phyloP scores from a whole-genome alignment of 2,329 filamentous ascomycete species.

The Ampelomyces quisqualis region DNA sequence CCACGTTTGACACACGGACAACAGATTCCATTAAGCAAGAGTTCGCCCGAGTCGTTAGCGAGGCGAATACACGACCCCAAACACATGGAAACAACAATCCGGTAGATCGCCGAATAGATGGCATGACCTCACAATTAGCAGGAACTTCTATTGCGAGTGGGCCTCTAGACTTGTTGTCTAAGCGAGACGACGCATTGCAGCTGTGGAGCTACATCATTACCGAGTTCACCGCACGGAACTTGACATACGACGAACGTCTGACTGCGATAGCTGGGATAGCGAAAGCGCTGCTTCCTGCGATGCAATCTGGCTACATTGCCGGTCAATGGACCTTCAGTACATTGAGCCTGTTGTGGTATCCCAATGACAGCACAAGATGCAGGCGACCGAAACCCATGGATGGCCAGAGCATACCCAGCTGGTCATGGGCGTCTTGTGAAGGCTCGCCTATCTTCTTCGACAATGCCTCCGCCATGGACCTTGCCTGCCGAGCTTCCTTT shows the following conservation, averaged over 20 bases:
- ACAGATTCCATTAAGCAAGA: slow-evolving; percentile 41
- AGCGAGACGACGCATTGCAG: slow-evolving; percentile 34
- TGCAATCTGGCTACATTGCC: slow-evolving; percentile 38
- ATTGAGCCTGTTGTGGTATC: slow-evolving; percentile 40
- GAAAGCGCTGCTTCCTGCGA: slow-evolving; percentile 24
- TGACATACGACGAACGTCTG: slow-evolving; percentile 40
- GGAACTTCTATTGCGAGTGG: slow-evolving; percentile 27
- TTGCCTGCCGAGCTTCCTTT: slow-evolving; percentile 36
- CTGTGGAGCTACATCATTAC: slow-evolving; percentile 41
- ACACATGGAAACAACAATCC: slow-evolving; percentile 13
- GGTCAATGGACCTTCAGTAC: slow-evolving; percentile 42
- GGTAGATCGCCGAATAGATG: slow-evolving; percentile 24
- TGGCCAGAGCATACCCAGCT: slow-evolving; percentile 33
- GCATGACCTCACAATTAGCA: slow-evolving; percentile 33
- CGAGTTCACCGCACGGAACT: slow-evolving; percentile 37
- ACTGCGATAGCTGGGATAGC: slow-evolving; percentile 37
- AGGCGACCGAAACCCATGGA: slow-evolving; percentile 23
- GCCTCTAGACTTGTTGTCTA: slow-evolving; percentile 14
- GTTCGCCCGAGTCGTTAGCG: slow-evolving; percentile 27
- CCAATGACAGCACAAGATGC: slow-evolving; percentile 30
- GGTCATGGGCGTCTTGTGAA: slow-evolving; percentile 42
- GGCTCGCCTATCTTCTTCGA: slow-evolving; percentile 41
- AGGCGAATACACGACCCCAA: slow-evolving; percentile 14
- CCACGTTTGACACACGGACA: slow-evolving; percentile 32
- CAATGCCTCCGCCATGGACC: slow-evolving; percentile 40